Evolutionary conservation across 1,284 basidiomycete genomes (phyloP).

Genomic region (Cryptococcus amylolentus): DNA sequence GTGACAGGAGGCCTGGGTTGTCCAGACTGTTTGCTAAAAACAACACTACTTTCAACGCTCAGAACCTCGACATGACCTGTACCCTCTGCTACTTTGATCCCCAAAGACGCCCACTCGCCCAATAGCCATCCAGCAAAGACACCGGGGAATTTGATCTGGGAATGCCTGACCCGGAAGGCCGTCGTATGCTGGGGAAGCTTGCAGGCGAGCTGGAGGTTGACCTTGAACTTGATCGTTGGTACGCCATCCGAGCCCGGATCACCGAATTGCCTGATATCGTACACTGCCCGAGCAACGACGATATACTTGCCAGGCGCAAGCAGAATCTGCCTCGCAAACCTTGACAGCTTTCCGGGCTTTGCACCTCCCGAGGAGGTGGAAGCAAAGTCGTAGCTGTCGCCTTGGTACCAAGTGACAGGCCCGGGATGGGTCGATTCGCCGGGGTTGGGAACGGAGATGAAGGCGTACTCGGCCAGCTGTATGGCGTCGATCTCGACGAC

Average conservation of each 20-base stretch:
- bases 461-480: slow-evolving; percentile 41
- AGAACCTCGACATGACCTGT: neutral
- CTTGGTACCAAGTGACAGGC: slow-evolving; percentile 36
- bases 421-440: neutral
- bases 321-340: slow-evolving; percentile 28
- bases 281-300: slow-evolving; percentile 36
- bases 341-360: slow-evolving; percentile 3
- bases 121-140: slow-evolving; percentile 33
- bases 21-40: neutral
- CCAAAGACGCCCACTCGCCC: slow-evolving; percentile 32
- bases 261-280: slow-evolving; percentile 47
- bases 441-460: slow-evolving; percentile 24
- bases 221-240: slow-evolving; percentile 27
- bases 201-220: slow-evolving; percentile 4
- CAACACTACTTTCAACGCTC: neutral
- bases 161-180: too few relatives aligned
- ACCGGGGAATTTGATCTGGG: slow-evolving; percentile 22
- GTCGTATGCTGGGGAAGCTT: slow-evolving; percentile 3
- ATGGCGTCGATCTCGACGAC: slow-evolving; percentile 33
- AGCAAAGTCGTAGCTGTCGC: slow-evolving; percentile 45
- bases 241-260: slow-evolving; percentile 28
- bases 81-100: slow-evolving; percentile 10
- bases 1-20: neutral
- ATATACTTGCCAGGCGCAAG: slow-evolving; percentile 34
- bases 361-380: slow-evolving; percentile 12